A percentile compares a stretch with the other conserved stretches of the same genome.
These are phyloP conservation scores for Lyophyllum semitale DNA, from an alignment of 768 basidiomycete species.

Conservation along the genomic window DNA sequence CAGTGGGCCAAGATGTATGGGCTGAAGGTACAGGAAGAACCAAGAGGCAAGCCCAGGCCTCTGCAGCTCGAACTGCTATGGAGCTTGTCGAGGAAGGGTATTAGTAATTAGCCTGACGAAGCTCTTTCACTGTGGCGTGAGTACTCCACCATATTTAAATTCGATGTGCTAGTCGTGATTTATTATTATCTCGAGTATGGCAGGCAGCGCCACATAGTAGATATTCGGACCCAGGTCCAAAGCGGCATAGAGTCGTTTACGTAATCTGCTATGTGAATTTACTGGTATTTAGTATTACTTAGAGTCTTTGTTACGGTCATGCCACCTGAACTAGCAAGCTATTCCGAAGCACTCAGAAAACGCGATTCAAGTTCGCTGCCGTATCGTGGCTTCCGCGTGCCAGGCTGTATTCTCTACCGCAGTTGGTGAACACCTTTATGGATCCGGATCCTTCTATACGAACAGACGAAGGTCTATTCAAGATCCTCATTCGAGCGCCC, in stretches of 20 bases:
- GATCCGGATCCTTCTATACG: not conserved
- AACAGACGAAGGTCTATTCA: not conserved
- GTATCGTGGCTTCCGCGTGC: constrained; percentile 13
- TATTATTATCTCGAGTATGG: not conserved
- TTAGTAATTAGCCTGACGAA: not conserved
- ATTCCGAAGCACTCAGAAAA: constrained; percentile 2
- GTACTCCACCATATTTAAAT: not conserved
- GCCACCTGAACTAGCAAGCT: not conserved
- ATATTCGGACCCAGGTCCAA: too few relatives aligned
- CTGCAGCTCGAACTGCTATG: constrained; percentile 8
- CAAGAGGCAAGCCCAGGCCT: constrained; percentile 9
- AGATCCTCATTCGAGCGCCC: constrained; percentile 3
- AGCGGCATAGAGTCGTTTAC: constrained; percentile 4
- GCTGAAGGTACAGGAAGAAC: constrained; percentile 12
- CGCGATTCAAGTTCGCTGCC: constrained; percentile 5
- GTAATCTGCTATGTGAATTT: constrained; percentile 9
- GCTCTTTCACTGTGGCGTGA: not conserved
- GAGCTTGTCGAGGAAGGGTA: not conserved
- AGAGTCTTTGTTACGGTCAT: not conserved
- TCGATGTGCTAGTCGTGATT: not conserved
- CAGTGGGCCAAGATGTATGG: constrained; percentile 14
- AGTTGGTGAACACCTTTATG: not conserved
- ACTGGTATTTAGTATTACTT: constrained; percentile 9
- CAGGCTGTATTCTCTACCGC: not conserved
- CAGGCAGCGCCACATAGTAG: constrained; percentile 10